Evolutionary conservation across 768 basidiomycete genomes (phyloP).

Genomic region (Psilocybe subaeruginosa): DNA sequence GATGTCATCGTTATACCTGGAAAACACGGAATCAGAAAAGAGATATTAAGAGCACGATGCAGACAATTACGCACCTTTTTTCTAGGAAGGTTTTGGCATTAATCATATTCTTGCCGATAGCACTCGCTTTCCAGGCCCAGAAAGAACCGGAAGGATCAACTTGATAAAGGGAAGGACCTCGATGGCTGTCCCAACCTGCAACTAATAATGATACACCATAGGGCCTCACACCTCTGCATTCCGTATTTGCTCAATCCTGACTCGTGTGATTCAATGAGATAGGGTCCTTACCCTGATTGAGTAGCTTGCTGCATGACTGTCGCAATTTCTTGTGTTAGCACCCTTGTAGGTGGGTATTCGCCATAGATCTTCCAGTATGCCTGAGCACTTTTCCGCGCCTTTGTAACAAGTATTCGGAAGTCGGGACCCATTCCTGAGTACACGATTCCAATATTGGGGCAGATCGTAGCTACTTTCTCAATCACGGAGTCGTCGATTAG

Average conservation of each 20-base stretch:
- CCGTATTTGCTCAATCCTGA: constrained; percentile 29
- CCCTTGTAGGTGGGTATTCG: constrained; percentile 96
- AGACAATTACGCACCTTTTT: constrained; percentile 73
- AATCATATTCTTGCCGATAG: constrained; percentile 99
- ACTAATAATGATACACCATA: constrained; percentile 97
- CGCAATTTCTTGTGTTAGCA: constrained; percentile 96
- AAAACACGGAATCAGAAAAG: constrained; percentile 21
- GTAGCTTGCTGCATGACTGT: constrained; percentile 99
- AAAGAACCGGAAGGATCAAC: constrained; percentile 99
- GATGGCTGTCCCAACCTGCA: constrained; percentile 93
- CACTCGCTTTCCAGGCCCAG: constrained; percentile 99
- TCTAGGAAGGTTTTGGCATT: constrained; percentile 99
- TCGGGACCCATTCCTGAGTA: constrained; percentile 99
- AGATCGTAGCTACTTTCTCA: constrained; percentile 96
- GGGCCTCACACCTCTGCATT: constrained; percentile 91
- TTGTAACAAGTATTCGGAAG: constrained; percentile 91
- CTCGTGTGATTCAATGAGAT: constrained; percentile 12
- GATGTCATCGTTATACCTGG: constrained; percentile 98
- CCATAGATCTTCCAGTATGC: constrained; percentile 99
- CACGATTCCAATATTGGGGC: constrained; percentile 98
- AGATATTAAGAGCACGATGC: constrained; percentile 17
- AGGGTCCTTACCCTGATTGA: constrained; percentile 83
- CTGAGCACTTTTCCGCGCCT: constrained; percentile 97
- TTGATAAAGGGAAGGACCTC: constrained; percentile 97
- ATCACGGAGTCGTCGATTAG: constrained; percentile 98